Base-by-base conservation (phyloP, 1,139 yeast genomes). In the Sugiyamaella castrensis region DNA sequence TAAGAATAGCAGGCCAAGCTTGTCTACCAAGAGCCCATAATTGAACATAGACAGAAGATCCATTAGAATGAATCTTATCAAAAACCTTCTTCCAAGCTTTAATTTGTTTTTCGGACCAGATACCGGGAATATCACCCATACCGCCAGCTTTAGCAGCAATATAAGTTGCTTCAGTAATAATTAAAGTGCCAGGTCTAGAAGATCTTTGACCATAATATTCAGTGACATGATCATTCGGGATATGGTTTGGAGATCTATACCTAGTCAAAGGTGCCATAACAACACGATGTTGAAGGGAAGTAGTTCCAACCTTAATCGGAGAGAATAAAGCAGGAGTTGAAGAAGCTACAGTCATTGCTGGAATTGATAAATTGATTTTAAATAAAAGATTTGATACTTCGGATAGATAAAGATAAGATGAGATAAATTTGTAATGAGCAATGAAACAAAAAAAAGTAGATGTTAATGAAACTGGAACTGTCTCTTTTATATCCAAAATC, bases 201-300 rank as follows among this genome's bases (percentile, higher is more conserved):
- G 84, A 71, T 54, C 88, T 71, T 56, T 77, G 77, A 2, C 60
- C 68, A 59, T 84, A 84, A 63, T 82, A 80, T 50, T 73, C 68
- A 9, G 66, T 63, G 55, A 72, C 70, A 29, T 76, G 63, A 46
- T 79, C 77, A 1, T 75, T 71, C 10, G 84, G 80, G 27, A 71
- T 68, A 42, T 56, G 57, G 46, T 57, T 56, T 6, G 56, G 53
- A 15, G 66, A 65, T 58, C 84, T 70, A 48, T 63, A 63, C 54
- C 84, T 71, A 10, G 86, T 79, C 50, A 79, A 69, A 15, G 87
- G 86, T 8, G 84, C 75, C 59, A 71, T 63, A 1, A 69, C 80
- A 9, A 80, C 58, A 53, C 82, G 69, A 59, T 79, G 71, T 29
- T 62, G 38, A 27, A 66, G 57, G 50, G 39, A 48, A 16, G 54